phyloP scores from a whole-genome alignment of 805 yeast species.

The Komagataella pastoris region DNA sequence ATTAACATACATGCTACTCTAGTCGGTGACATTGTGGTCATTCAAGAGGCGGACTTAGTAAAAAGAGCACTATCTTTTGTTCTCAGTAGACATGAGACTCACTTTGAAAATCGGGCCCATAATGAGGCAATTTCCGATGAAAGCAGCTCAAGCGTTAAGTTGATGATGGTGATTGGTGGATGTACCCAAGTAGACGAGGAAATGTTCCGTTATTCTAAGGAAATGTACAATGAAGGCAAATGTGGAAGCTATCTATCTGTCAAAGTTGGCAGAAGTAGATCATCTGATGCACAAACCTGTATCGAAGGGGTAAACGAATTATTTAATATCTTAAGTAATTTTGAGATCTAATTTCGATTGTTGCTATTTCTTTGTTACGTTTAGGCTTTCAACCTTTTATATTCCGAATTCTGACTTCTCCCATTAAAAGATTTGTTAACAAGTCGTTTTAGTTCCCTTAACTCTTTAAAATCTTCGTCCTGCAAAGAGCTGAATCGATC shows the following conservation, averaged over 20 bases:
- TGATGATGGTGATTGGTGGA: slow-evolving; percentile 51
- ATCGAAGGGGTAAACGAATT: slow-evolving; percentile 62
- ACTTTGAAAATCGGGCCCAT: slow-evolving; percentile 2
- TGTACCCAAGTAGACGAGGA: slow-evolving; percentile 60
- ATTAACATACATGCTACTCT: slow-evolving; percentile 67
- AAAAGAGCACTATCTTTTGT: slow-evolving; percentile 43
- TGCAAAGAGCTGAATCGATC: slow-evolving; percentile 28
- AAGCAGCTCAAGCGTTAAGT: slow-evolving; percentile 15
- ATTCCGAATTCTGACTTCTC: background rate
- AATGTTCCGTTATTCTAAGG: slow-evolving; percentile 39
- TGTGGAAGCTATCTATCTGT: slow-evolving; percentile 43
- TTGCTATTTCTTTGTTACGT: background rate
- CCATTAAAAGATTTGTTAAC: slow-evolving; percentile 35
- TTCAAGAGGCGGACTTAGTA: slow-evolving; percentile 52
- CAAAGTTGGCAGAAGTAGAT: slow-evolving; percentile 37
- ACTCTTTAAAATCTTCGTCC: slow-evolving; percentile 33
- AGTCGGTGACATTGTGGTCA: slow-evolving; percentile 53
- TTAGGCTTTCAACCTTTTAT: background rate
- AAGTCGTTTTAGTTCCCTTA: slow-evolving; percentile 40
- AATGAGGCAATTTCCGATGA: slow-evolving; percentile 5
- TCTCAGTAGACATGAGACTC: slow-evolving; percentile 14
- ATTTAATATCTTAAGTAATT: slow-evolving; percentile 28
- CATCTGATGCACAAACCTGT: slow-evolving; percentile 44
- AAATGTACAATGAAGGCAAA: slow-evolving; percentile 19
- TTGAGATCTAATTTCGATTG: background rate